A percentile compares a stretch with the other conserved stretches of the same genome.
These are phyloP conservation scores for Chaetomium tenue DNA, from an alignment of 495 filamentous ascomycete species.

Conservation along the genomic window DNA sequence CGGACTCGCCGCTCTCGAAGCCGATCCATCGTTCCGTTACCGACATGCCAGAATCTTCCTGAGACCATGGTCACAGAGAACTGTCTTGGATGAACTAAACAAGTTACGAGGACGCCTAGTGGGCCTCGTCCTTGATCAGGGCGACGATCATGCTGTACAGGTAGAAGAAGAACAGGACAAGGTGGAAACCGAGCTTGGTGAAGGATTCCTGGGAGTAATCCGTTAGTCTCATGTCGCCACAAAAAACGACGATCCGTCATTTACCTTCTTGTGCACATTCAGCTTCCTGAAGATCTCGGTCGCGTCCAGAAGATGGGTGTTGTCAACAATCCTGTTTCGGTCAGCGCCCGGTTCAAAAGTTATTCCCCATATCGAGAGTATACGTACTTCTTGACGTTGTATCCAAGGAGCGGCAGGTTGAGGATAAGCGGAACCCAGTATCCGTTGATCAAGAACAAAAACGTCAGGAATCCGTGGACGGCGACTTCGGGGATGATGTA, in stretches of 20 bases:
- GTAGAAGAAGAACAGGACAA: constrained; percentile 99
- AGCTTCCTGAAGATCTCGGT: constrained; percentile 99
- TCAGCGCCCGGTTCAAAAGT: not conserved
- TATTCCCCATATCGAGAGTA: not conserved
- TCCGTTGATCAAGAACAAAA: constrained; percentile 94
- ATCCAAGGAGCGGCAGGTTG: constrained; percentile 88
- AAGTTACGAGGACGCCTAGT: constrained; percentile 49
- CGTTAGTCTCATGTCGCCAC: not conserved
- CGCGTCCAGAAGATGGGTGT: constrained; percentile 93
- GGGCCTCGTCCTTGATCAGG: constrained; percentile 89
- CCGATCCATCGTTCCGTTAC: not conserved
- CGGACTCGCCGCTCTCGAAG: not conserved
- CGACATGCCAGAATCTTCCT: constrained; percentile 4
- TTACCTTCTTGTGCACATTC: constrained; percentile 98
- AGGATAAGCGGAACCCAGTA: constrained; percentile 94
- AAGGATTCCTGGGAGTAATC: constrained; percentile 77
- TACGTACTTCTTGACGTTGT: constrained; percentile 94
- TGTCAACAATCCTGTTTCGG: constrained; percentile 78
- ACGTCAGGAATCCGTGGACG: constrained; percentile 91
- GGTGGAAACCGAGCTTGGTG: constrained; percentile 97
- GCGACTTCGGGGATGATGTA: constrained; percentile 99
- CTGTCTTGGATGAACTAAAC: not conserved
- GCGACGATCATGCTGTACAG: constrained; percentile 99
- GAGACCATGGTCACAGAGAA: not conserved
- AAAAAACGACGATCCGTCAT: constrained; percentile 19